Conservation (phyloP, 1,139 yeast genomes). For the Spathaspora sp. region DNA sequence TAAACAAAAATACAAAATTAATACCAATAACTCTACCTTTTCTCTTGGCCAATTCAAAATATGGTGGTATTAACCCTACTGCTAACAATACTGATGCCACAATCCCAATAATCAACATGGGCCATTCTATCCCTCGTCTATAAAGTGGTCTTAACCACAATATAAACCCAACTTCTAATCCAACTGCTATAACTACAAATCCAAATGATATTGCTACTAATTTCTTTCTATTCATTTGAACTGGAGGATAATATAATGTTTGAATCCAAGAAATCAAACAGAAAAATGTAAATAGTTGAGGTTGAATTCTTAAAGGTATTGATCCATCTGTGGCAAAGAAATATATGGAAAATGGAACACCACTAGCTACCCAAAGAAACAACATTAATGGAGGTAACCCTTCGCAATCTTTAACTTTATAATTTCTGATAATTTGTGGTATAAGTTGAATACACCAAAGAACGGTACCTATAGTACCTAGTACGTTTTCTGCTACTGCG, state of each 20-base stretch:
- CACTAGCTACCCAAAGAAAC: conserved; percentile 81
- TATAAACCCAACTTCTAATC: conserved; percentile 68
- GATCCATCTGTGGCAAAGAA: conserved; percentile 71
- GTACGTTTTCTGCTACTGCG: conserved; percentile 63
- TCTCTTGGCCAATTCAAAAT: conserved; percentile 77
- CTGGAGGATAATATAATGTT: conserved; percentile 79
- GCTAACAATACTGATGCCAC: conserved; percentile 76
- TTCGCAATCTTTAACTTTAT: conserved; percentile 70
- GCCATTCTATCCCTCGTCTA: conserved; percentile 67
- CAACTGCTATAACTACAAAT: conserved; percentile 51
- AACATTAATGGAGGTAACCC: conserved; percentile 86
- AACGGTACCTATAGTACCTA: conserved; percentile 88
- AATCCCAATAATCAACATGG: conserved; percentile 74
- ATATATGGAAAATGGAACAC: conserved; percentile 81
- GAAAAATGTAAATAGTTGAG: conserved; percentile 76
- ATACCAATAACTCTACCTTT: conserved; percentile 85
- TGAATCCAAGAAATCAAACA: conserved; percentile 72
- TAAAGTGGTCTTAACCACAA: conserved; percentile 69
- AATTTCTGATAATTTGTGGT: conserved; percentile 81
- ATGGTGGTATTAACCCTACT: conserved; percentile 82
- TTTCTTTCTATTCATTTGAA: conserved; percentile 34
- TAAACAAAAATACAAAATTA: conserved; percentile 73
- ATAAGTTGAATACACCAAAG: conserved; percentile 88
- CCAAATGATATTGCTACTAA: conserved; percentile 34
- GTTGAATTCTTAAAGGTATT: conserved; percentile 80